phyloP scores from a whole-genome alignment of 306 rosid species.

The Fagus crenata region DNA sequence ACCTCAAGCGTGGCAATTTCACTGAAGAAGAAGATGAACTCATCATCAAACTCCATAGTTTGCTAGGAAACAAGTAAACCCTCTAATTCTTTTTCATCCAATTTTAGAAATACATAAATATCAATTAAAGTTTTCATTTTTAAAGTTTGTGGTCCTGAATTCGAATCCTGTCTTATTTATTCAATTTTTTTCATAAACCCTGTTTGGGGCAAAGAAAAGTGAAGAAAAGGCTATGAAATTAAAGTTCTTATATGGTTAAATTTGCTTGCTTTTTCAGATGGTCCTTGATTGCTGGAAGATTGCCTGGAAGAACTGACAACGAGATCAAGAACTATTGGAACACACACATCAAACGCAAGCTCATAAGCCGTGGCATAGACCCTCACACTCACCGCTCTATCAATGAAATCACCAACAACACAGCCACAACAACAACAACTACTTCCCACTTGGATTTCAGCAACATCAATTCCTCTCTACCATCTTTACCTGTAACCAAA shows the following conservation, averaged over 20 bases:
- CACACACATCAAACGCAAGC: slow-evolving; percentile 74
- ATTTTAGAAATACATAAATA: neutral
- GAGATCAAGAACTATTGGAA: slow-evolving; percentile 79
- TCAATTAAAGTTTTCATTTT: neutral
- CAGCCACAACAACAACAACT: neutral
- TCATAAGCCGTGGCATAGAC: slow-evolving; percentile 54
- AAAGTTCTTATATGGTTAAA: neutral
- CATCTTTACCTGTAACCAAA: slow-evolving; percentile 27
- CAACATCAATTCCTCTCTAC: slow-evolving; percentile 29
- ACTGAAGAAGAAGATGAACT: slow-evolving; percentile 66
- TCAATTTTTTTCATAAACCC: too few relatives aligned
- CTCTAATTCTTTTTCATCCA: neutral
- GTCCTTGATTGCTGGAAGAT: slow-evolving; percentile 68
- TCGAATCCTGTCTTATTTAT: too few relatives aligned
- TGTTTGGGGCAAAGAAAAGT: slow-evolving; percentile 14
- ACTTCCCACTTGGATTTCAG: slow-evolving; percentile 30
- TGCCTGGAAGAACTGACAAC: slow-evolving; percentile 75
- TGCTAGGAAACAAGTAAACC: slow-evolving; percentile 67
- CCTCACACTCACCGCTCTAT: slow-evolving; percentile 69
- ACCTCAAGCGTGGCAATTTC: slow-evolving; percentile 75
- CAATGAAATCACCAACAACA: slow-evolving; percentile 27
- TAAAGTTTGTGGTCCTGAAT: too few relatives aligned
- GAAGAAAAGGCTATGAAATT: neutral
- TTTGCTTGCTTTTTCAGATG: slow-evolving; percentile 34
- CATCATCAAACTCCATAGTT: slow-evolving; percentile 62